Percentiles rank a stretch among this genome's conserved stretches.
phyloP scores from a whole-genome alignment of 2,329 filamentous ascomycete genomes.

The Colletotrichum siamense region DNA sequence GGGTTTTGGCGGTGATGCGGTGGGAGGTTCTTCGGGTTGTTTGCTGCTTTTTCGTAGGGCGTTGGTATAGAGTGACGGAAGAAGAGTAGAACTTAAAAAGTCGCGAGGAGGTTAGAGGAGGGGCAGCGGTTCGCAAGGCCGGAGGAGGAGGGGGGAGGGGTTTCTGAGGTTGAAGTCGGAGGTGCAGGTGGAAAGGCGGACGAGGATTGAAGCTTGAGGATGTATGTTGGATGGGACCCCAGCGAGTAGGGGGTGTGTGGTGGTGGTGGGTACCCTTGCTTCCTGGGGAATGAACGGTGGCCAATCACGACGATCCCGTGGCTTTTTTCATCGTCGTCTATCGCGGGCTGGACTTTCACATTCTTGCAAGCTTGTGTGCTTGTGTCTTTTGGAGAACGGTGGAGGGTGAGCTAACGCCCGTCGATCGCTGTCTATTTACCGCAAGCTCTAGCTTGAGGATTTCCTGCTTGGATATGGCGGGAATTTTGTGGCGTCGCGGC shows the following conservation, averaged over 20 bases:
- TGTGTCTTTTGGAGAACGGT: neutral
- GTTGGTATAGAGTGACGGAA: neutral
- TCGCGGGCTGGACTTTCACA: neutral
- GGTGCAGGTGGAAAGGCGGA: neutral
- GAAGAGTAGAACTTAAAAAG: neutral
- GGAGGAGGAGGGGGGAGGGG: neutral
- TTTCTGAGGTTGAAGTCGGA: neutral
- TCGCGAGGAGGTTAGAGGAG: neutral
- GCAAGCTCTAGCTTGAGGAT: neutral
- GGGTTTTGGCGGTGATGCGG: neutral
- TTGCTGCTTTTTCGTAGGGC: neutral
- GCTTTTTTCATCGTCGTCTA: neutral
- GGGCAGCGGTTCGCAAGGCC: neutral
- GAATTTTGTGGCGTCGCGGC: slow-evolving; percentile 16
- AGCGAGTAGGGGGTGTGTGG: neutral
- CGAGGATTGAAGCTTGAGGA: neutral
- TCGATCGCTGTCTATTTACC: neutral
- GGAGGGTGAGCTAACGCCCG: neutral
- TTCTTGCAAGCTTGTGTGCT: neutral
- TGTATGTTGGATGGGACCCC: neutral
- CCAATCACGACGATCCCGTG: slow-evolving; percentile 9
- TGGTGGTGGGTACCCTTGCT: neutral
- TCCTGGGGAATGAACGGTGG: neutral
- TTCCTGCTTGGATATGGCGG: neutral
- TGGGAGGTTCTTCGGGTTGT: neutral